Conservation (phyloP, 2,329 filamentous ascomycete species). For the Sporothrix curviconia region DNA sequence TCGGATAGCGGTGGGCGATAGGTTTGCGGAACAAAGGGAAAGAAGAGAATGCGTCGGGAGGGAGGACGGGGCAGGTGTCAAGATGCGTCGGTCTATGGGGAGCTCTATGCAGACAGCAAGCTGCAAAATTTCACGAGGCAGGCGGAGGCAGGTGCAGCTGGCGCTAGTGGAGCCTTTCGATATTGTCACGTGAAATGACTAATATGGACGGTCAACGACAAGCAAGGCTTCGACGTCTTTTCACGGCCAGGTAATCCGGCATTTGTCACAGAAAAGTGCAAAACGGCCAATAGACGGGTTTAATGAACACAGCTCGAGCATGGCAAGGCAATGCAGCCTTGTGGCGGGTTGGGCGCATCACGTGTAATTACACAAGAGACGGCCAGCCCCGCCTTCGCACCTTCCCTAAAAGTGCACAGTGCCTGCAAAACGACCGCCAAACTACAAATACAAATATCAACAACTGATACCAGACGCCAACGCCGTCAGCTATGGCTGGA, state of each 20-base stretch:
- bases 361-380: neutral
- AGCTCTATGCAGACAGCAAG: neutral
- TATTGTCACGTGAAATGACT: neutral
- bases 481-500: no score
- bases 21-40: neutral
- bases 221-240: no score
- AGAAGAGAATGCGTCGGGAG: neutral
- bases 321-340: no score
- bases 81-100: neutral
- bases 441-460: neutral
- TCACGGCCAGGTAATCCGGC: no score
- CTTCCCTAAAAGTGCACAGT: neutral
- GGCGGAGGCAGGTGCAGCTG: neutral
- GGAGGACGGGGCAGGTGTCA: neutral
- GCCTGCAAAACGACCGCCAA: neutral
- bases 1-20: neutral
- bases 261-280: no score
- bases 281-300: no score
- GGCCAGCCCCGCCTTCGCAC: neutral
- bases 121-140: constrained; percentile 3
- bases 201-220: neutral
- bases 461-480: no score
- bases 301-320: no score
- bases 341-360: neutral
- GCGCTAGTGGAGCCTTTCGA: neutral